Conservation (phyloP, 331 rosid genomes). For the Acacia pycnantha region DNA sequence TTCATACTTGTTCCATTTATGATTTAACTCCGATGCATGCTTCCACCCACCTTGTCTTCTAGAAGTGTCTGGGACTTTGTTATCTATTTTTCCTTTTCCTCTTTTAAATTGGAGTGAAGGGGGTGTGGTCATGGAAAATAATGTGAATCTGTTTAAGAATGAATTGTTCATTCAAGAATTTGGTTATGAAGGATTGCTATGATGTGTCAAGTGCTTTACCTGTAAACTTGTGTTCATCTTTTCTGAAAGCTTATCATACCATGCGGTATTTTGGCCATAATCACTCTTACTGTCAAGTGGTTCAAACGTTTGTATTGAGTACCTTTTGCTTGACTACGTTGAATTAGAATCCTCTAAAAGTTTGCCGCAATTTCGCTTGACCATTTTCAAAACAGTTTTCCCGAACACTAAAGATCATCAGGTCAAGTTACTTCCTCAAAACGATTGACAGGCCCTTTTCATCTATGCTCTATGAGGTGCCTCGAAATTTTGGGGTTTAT, state of each 20-base stretch:
- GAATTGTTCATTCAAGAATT: conserved; percentile 29
- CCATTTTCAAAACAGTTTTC: neutral
- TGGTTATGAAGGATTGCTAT: conserved; percentile 14
- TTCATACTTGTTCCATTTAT: neutral
- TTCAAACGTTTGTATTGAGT: neutral
- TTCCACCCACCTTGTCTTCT: conserved; percentile 16
- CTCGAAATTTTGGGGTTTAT: neutral
- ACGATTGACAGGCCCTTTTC: neutral
- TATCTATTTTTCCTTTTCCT: neutral
- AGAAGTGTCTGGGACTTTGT: conserved; percentile 30
- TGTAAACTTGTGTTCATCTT: neutral
- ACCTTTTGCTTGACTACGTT: neutral
- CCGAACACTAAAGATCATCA: neutral
- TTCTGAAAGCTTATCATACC: neutral
- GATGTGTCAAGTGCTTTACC: neutral
- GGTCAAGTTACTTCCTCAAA: neutral
- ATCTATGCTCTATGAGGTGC: neutral
- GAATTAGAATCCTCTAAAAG: neutral
- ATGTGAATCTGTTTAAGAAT: conserved; percentile 29
- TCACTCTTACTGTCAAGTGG: neutral
- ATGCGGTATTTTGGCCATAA: neutral
- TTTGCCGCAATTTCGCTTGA: neutral
- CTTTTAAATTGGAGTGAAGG: conserved; percentile 19
- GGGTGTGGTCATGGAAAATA: conserved; percentile 37
- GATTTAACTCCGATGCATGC: conserved; percentile 14